These are phyloP conservation scores for Colletotrichum chrysophilum DNA, from an alignment of 2,329 filamentous ascomycete species.

Conservation along the genomic window DNA sequence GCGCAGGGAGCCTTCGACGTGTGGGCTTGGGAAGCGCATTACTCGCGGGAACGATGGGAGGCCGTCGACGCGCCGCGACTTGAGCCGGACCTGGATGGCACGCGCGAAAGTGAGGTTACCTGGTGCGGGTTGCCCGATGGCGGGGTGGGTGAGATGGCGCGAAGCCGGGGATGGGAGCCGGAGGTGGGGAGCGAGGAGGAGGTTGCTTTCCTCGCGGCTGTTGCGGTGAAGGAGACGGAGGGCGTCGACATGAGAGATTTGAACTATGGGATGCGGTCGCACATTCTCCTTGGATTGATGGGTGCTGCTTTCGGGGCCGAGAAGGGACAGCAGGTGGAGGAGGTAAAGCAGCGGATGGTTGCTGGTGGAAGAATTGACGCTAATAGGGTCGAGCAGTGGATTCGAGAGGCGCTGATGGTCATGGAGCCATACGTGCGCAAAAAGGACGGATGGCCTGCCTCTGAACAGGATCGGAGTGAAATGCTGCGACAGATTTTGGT, in stretches of 20 bases:
- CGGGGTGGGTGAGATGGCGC: not conserved
- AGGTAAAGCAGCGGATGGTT: not conserved
- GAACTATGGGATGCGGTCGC: conserved; percentile 20
- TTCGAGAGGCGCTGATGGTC: not conserved
- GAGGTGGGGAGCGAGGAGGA: conserved; percentile 25
- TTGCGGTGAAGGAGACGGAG: conserved; percentile 19
- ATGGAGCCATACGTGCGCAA: not conserved
- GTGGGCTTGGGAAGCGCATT: conserved; percentile 1
- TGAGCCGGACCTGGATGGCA: conserved; percentile 14
- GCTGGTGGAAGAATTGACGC: not conserved
- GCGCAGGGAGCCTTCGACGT: not conserved
- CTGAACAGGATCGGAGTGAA: not conserved
- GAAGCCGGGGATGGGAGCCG: conserved; percentile 14
- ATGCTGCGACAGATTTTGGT: not conserved
- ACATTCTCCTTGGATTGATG: conserved; percentile 21
- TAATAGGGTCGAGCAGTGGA: not conserved
- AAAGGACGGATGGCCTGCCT: not conserved
- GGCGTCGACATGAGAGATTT: not conserved
- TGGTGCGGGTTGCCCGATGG: conserved; percentile 18
- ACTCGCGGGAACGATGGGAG: not conserved
- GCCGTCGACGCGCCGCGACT: not conserved
- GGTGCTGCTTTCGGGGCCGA: conserved; percentile 1
- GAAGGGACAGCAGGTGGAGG: not conserved
- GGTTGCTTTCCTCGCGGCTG: conserved; percentile 20
- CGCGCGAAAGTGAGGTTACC: not conserved